Evolutionary conservation across 2,329 filamentous ascomycete genomes (phyloP).

Genomic region (Alternaria angustiovoidea): DNA sequence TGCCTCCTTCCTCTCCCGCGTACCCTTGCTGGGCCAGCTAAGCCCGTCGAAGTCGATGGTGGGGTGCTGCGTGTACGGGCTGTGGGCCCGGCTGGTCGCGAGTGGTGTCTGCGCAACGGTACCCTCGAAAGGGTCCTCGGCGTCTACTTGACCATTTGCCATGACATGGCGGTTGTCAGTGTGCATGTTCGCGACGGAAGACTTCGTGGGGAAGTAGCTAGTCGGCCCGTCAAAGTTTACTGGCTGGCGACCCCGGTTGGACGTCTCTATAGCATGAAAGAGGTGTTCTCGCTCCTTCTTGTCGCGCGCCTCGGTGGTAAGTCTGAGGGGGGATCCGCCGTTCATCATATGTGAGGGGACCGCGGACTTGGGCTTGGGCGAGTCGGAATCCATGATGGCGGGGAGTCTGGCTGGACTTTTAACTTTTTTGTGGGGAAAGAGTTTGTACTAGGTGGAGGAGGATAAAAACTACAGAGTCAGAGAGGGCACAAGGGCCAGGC

Average conservation of each 20-base stretch:
- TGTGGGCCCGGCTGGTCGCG: conserved; percentile 60
- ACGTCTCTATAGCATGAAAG: conserved; percentile 66
- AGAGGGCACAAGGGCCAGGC: conserved; percentile 22
- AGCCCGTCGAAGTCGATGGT: conserved; percentile 65
- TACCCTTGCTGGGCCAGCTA: conserved; percentile 68
- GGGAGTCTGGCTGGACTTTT: conserved; percentile 7
- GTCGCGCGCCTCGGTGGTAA: conserved; percentile 58
- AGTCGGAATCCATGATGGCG: conserved; percentile 54
- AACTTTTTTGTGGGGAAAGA: background rate
- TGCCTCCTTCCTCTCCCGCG: conserved; percentile 67
- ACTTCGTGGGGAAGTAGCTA: conserved; percentile 40
- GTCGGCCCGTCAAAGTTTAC: conserved; percentile 54
- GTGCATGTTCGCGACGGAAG: conserved; percentile 25
- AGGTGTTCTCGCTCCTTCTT: conserved; percentile 64
- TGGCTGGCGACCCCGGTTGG: conserved; percentile 59
- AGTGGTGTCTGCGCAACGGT: conserved; percentile 60
- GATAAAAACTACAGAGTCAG: conserved; percentile 9
- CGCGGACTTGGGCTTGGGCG: conserved; percentile 59
- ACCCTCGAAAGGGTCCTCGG: conserved; percentile 63
- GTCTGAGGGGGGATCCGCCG: conserved; percentile 60
- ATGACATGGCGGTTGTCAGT: conserved; percentile 25
- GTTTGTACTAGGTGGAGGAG: background rate
- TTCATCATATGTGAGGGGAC: conserved; percentile 66
- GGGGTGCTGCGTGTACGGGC: conserved; percentile 60
- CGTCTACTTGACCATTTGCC: conserved; percentile 45